Conservation (phyloP, 805 yeast species). For the Brettanomyces bruxellensis region DNA sequence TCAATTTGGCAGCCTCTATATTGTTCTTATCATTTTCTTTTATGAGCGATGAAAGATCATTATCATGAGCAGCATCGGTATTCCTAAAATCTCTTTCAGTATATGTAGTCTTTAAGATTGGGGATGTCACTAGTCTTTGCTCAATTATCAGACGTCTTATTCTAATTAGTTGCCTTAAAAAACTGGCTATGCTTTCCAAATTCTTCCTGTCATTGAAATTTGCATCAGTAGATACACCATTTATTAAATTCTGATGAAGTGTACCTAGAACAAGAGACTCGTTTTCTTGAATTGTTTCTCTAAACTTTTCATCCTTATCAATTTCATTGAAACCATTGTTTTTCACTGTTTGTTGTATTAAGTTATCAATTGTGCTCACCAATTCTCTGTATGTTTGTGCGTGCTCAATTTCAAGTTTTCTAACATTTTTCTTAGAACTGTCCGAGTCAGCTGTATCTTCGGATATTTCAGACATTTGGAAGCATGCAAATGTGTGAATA, state of each 20-base stretch:
- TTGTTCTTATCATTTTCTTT: conserved; percentile 9
- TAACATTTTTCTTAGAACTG: neutral
- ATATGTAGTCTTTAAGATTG: conserved; percentile 14
- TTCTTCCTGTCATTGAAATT: neutral
- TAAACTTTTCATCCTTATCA: neutral
- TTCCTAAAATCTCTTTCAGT: neutral
- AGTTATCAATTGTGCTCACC: conserved; percentile 23
- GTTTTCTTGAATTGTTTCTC: neutral
- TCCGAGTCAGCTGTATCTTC: no score
- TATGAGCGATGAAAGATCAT: conserved; percentile 5
- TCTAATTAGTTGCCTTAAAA: conserved; percentile 12
- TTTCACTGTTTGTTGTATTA: conserved; percentile 10
- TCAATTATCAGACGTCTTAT: conserved; percentile 12
- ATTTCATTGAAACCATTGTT: neutral
- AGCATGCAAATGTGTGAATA: no score
- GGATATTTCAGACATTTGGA: no score
- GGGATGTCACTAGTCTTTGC: conserved; percentile 17
- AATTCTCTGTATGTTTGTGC: conserved; percentile 25
- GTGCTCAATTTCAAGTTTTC: conserved; percentile 20
- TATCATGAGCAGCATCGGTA: no score
- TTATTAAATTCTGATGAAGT: neutral
- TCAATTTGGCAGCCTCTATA: neutral
- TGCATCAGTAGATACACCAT: neutral
- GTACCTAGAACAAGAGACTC: neutral
- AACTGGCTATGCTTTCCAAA: neutral